Conservation (phyloP, 805 yeast species). For the Spathaspora hagerdaliae region DNA sequence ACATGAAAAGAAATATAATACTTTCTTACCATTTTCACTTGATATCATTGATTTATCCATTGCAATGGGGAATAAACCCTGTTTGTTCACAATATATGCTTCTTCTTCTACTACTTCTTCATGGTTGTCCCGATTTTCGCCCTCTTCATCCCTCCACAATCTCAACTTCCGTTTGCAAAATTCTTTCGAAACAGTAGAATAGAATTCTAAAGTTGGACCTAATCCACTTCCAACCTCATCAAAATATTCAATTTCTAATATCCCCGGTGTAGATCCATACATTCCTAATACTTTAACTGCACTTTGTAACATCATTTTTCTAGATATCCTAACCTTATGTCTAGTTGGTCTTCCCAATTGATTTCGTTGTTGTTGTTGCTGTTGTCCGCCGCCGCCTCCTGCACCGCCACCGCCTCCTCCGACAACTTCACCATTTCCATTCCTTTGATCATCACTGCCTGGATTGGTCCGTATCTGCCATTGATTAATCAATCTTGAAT, state of each 20-base stretch:
- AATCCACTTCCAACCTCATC: slow-evolving; percentile 95
- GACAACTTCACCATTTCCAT: slow-evolving; percentile 7
- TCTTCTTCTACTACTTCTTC: slow-evolving; percentile 13
- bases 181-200: slow-evolving; percentile 73
- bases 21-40: slow-evolving; percentile 35
- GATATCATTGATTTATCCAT: slow-evolving; percentile 22
- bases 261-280: slow-evolving; percentile 75
- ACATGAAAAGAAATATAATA: slow-evolving; percentile 52
- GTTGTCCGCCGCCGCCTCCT: not conserved
- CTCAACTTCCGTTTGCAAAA: slow-evolving; percentile 53
- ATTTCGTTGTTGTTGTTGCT: slow-evolving; percentile 3
- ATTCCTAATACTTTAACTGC: slow-evolving; percentile 74
- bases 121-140: slow-evolving; percentile 6
- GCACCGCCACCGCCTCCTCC: not conserved
- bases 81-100: slow-evolving; percentile 35
- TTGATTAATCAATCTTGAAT: slow-evolving; percentile 71
- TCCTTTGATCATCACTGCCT: slow-evolving; percentile 29
- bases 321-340: slow-evolving; percentile 73
- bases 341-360: slow-evolving; percentile 73
- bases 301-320: slow-evolving; percentile 67
- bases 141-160: slow-evolving; percentile 62
- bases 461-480: slow-evolving; percentile 58
- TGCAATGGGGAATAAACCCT: slow-evolving; percentile 78
- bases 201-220: slow-evolving; percentile 95
- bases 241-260: slow-evolving; percentile 80